Conservation (phyloP, 352 stramenopile genomes). For the Phytophthora sp. region DNA sequence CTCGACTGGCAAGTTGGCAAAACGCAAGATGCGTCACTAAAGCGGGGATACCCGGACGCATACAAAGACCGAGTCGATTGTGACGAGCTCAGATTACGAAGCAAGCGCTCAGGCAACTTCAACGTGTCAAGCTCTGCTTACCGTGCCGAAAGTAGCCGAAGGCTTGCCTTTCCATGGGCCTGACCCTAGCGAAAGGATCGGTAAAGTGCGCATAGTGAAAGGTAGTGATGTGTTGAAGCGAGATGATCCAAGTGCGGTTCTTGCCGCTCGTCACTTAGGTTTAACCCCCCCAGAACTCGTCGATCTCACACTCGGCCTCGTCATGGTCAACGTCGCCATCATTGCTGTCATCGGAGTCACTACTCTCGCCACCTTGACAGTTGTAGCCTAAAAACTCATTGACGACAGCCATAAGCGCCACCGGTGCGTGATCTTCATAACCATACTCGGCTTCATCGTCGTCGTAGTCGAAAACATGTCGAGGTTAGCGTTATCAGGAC, state of each 20-base stretch:
- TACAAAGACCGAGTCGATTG: slow-evolving; percentile 6
- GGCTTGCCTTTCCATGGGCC: too few species aligned
- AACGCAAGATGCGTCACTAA: slow-evolving; percentile 18
- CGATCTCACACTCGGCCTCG: too few species aligned
- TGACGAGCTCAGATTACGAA: slow-evolving; percentile 8
- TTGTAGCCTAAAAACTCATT: slow-evolving; percentile 12
- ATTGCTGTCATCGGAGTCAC: neutral
- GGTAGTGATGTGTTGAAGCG: too few species aligned
- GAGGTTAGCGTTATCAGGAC: neutral
- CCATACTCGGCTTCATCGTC: slow-evolving; percentile 6
- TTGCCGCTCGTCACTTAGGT: too few species aligned
- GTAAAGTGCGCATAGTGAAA: too few species aligned
- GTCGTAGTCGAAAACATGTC: slow-evolving; percentile 7
- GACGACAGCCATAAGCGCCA: slow-evolving; percentile 5
- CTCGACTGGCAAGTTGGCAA: slow-evolving; percentile 1
- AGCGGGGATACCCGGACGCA: neutral
- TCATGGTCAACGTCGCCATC: too few species aligned
- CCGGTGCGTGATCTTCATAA: too few species aligned
- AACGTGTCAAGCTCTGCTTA: slow-evolving; percentile 7
- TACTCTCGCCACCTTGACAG: neutral
- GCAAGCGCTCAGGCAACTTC: slow-evolving; percentile 7
- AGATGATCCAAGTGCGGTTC: too few species aligned
- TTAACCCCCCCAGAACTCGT: too few species aligned
- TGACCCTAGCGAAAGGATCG: too few species aligned
- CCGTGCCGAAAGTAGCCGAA: neutral